Evolutionary conservation across 2,329 filamentous ascomycete species (phyloP), one percentile per base, ranked within the genome.

Genomic region (Didymella exigua): DNA sequence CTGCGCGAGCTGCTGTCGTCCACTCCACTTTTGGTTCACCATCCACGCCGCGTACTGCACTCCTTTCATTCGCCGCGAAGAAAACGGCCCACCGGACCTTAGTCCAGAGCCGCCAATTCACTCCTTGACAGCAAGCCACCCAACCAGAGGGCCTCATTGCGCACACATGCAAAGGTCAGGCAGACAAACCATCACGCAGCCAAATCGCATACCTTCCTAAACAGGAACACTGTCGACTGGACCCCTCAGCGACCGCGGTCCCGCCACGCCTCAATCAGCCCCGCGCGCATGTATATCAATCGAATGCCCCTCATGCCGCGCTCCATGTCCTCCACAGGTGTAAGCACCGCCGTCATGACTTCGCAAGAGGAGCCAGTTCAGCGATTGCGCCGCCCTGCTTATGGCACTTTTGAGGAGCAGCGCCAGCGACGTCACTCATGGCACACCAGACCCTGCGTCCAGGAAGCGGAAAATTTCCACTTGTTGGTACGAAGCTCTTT

Each of bases 401-500:
- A 78, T 37, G 68, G 73, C 33, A 75, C 63, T 47, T 71, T 65
- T 53, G 71, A 52, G 8, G 43, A 63, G 38, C 69, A 74, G 47
- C 71, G 75, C 50, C 73, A 77, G 38, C 71, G 79, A 54, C 72
- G 79, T 30, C 79, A 81, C 60, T 81, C 78, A 18, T 80, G 78
- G 34, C 79, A 80, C 64, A 69, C 75, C 31, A 71, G 72, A 50
- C 72, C 76, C 51, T 81, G 78, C 74, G 69, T 73, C 27, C 67
- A 74, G 13, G 79, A 82, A 51, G 70, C 74, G 5, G 79, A 82
- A 53, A 79, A 81, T 65, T 72, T 81, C 36, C 78, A 80, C 48
- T 49, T 77, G 1, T 63, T 79, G 65, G 76, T 76, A 66, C 33
- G 61, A 46, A 42, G 27, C 44, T 46, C 26, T 19, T 31, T 21